A percentile compares a stretch with the other conserved stretches of the same genome.
Conservation (phyloP, 495 filamentous ascomycete species). For the Trichoderma parareesei region DNA sequence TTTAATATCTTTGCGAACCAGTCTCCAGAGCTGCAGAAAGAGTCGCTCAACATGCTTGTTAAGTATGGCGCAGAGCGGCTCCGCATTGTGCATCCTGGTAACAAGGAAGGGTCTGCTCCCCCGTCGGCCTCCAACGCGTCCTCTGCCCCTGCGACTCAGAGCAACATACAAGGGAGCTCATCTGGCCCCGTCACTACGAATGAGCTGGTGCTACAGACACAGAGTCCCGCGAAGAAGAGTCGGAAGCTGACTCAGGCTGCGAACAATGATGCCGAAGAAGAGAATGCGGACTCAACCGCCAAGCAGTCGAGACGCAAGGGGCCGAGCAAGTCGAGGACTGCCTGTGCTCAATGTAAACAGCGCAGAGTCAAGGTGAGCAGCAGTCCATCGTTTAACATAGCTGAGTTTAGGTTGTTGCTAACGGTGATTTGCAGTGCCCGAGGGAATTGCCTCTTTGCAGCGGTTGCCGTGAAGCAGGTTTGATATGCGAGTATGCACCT, state of each 20-base stretch:
- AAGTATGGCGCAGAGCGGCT: conserved; percentile 38
- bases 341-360: conserved; percentile 6
- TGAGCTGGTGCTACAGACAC: neutral
- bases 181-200: neutral
- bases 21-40: conserved; percentile 34
- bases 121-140: neutral
- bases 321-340: conserved; percentile 1
- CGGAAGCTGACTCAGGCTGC: neutral
- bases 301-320: neutral
- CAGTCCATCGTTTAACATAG: neutral
- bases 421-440: conserved; percentile 4
- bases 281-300: neutral
- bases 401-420: neutral
- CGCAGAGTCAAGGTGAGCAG: conserved; percentile 10
- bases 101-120: conserved; percentile 21
- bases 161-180: neutral
- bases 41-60: conserved; percentile 36
- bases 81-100: conserved; percentile 35
- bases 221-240: neutral
- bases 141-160: neutral
- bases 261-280: neutral
- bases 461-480: neutral
- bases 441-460: conserved; percentile 5
- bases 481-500: neutral
- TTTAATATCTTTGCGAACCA: conserved; percentile 45